These are phyloP conservation scores for Lasiodiplodia sp. DNA, from an alignment of 2,329 filamentous ascomycete species.

Conservation along the genomic window DNA sequence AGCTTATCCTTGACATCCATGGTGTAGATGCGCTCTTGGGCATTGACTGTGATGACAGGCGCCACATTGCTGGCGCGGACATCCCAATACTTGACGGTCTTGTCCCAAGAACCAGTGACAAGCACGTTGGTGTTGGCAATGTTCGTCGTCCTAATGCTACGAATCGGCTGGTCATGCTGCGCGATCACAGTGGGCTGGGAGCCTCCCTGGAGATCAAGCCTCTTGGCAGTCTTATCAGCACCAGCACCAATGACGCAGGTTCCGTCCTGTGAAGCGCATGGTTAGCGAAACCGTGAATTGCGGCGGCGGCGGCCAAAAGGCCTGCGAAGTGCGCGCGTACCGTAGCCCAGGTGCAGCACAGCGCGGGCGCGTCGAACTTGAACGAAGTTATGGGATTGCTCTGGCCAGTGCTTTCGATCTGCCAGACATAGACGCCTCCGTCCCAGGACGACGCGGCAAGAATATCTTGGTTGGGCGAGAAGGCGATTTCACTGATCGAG, in stretches of 20 bases:
- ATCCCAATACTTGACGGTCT: constrained; percentile 91
- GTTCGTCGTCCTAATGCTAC: constrained; percentile 71
- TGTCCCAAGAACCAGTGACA: constrained; percentile 92
- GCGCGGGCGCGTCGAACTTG: constrained; percentile 83
- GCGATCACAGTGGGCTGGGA: constrained; percentile 69
- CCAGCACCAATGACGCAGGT: constrained; percentile 86
- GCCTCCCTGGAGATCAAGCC: constrained; percentile 79
- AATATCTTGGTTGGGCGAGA: constrained; percentile 79
- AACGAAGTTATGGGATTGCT: constrained; percentile 86
- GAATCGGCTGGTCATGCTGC: constrained; percentile 83
- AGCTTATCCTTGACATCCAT: constrained; percentile 91
- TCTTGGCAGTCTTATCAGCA: constrained; percentile 87
- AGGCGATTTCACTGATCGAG: constrained; percentile 85
- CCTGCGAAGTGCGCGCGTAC: constrained; percentile 58
- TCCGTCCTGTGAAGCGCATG: constrained; percentile 73
- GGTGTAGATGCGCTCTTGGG: constrained; percentile 83
- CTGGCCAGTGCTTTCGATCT: constrained; percentile 78
- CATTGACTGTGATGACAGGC: constrained; percentile 70
- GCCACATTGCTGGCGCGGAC: constrained; percentile 63
- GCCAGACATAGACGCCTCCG: constrained; percentile 96
- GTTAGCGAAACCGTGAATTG: neutral
- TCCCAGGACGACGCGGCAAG: constrained; percentile 95
- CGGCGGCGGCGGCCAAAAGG: neutral
- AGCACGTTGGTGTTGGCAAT: constrained; percentile 77
- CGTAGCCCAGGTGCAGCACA: constrained; percentile 87